Conservation (phyloP, 441 rosid species). For the Brassica balearica region DNA sequence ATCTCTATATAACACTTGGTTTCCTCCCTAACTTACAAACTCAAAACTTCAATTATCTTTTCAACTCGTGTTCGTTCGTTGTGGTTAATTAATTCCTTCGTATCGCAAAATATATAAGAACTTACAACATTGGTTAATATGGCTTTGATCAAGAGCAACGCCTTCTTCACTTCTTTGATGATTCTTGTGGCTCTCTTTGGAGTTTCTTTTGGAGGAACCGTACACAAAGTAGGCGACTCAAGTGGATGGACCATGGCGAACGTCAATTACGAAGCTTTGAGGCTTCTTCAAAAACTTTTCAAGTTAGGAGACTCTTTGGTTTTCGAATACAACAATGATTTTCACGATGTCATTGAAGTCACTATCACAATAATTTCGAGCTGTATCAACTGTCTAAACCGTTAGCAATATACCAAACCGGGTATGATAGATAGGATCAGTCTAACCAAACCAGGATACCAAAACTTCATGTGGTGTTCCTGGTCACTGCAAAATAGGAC, state of each 20-base stretch:
- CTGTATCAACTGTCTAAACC: not conserved
- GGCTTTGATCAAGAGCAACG: constrained; percentile 11
- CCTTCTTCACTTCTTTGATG: not conserved
- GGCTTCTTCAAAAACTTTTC: too few species aligned
- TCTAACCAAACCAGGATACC: constrained; percentile 16
- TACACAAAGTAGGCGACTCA: constrained; percentile 32
- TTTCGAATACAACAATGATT: too few species aligned
- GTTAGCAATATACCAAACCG: constrained; percentile 4
- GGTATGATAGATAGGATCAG: not conserved
- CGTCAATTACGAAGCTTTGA: not conserved
- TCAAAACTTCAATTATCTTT: not conserved
- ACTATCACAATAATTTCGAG: constrained; percentile 10
- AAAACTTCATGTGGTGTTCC: constrained; percentile 28
- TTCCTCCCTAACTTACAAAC: not conserved
- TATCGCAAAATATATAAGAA: not conserved
- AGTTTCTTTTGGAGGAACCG: not conserved
- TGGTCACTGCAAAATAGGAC: constrained; percentile 22
- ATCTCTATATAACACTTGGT: too few species aligned
- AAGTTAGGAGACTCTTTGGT: too few species aligned
- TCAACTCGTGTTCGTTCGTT: not conserved
- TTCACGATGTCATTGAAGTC: constrained; percentile 23
- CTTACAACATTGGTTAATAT: constrained; percentile 12
- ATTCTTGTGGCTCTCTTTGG: constrained; percentile 8
- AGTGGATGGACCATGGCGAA: constrained; percentile 12
- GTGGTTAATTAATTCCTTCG: not conserved